Conservation (phyloP, 805 yeast species). For the Wickerhamomyces kurtzmanii region DNA sequence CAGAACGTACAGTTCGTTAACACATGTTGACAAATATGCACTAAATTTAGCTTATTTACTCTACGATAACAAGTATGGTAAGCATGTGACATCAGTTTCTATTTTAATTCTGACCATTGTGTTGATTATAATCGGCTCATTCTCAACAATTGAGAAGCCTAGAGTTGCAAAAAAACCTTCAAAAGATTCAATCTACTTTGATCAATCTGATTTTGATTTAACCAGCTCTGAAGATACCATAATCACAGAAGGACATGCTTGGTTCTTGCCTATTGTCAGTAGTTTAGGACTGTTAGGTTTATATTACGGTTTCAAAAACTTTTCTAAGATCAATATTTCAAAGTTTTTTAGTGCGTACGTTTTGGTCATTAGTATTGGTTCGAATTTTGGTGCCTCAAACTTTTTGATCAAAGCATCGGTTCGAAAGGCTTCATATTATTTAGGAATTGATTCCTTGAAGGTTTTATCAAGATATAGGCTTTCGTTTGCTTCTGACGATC, state of each 20-base stretch:
- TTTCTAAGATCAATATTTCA: slow-evolving; percentile 21
- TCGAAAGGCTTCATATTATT: slow-evolving; percentile 19
- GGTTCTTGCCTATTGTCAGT: slow-evolving; percentile 34
- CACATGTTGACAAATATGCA: too few species aligned
- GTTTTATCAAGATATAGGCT: slow-evolving; percentile 28
- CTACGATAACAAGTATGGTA: too few species aligned
- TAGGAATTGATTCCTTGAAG: slow-evolving; percentile 16
- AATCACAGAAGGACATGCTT: slow-evolving; percentile 21
- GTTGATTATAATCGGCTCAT: too few species aligned
- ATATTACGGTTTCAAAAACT: slow-evolving; percentile 24
- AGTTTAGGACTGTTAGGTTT: slow-evolving; percentile 26
- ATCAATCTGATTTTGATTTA: too few species aligned
- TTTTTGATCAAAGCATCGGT: slow-evolving; percentile 15
- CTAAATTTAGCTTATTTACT: too few species aligned
- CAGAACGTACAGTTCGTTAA: too few species aligned
- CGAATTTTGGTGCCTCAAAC: slow-evolving; percentile 21
- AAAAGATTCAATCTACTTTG: too few species aligned
- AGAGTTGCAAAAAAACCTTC: too few species aligned
- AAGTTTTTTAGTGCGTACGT: slow-evolving; percentile 25
- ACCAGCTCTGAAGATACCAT: too few species aligned
- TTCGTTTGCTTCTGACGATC: slow-evolving; percentile 28
- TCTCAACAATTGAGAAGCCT: too few species aligned
- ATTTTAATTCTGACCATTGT: too few species aligned
- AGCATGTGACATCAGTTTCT: too few species aligned
- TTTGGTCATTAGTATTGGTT: slow-evolving; percentile 20